phyloP scores from a whole-genome alignment of 768 basidiomycete genomes.

The Butyriboletus loyo region DNA sequence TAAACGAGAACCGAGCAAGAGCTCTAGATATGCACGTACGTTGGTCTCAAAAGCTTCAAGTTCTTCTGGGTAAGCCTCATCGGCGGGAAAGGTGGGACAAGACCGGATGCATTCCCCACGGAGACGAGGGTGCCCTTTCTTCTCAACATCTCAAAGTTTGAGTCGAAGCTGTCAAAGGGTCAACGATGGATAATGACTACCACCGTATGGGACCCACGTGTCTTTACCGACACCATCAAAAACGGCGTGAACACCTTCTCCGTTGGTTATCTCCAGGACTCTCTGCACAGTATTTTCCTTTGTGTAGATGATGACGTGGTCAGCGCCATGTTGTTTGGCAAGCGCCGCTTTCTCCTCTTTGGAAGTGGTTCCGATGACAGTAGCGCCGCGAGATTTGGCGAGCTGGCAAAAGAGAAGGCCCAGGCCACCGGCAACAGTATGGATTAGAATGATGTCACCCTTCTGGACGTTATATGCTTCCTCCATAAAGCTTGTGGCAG shows the following conservation, averaged over 20 bases:
- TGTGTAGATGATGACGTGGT: slow-evolving; percentile 83
- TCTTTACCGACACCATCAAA: slow-evolving; percentile 98
- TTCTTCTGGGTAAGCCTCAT: slow-evolving; percentile 80
- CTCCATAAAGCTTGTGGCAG: slow-evolving; percentile 70
- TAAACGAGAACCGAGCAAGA: background rate
- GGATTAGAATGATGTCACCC: slow-evolving; percentile 77
- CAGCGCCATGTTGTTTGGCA: slow-evolving; percentile 76
- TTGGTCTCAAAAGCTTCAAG: slow-evolving; percentile 72
- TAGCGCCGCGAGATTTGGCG: slow-evolving; percentile 71
- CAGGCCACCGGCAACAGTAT: slow-evolving; percentile 91
- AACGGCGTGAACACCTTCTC: slow-evolving; percentile 79
- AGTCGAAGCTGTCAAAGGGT: slow-evolving; percentile 54
- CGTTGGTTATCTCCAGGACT: slow-evolving; percentile 72
- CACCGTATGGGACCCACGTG: slow-evolving; percentile 53
- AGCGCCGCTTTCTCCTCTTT: slow-evolving; percentile 78
- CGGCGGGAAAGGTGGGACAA: slow-evolving; percentile 72
- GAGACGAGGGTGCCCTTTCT: slow-evolving; percentile 89
- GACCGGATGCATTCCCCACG: slow-evolving; percentile 89
- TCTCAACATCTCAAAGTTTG: slow-evolving; percentile 75
- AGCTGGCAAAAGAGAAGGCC: slow-evolving; percentile 69
- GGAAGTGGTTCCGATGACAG: slow-evolving; percentile 92
- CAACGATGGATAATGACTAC: background rate
- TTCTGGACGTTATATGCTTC: slow-evolving; percentile 84
- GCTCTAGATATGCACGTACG: slow-evolving; percentile 39
- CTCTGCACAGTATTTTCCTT: slow-evolving; percentile 70